Evolutionary conservation across 2,329 filamentous ascomycete species (phyloP), one percentile per base, ranked within the genome.

Genomic region (Colletotrichum echinochloae): DNA sequence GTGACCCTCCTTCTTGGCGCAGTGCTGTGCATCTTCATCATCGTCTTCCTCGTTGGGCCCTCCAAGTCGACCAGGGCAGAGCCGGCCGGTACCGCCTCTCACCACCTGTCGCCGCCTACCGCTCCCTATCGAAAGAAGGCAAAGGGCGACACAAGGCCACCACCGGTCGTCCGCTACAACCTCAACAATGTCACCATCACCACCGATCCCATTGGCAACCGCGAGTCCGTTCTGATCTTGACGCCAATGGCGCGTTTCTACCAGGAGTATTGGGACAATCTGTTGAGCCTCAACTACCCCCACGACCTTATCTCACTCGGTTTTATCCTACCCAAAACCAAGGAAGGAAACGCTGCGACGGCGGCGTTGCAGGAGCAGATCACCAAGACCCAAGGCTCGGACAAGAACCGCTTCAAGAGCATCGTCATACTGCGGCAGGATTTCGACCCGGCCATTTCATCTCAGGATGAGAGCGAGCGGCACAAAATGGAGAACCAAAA

Each of bases 401-500:
- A 94, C 75, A 91, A 91, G 79, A 87, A 93, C 77, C 92, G 94
- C 70, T 99, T 99, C 84, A 93, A 94, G 75, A 94, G 92, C 79
- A 91, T 99, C 77, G 95, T 95, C 73, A 98, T 99, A 77, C 89
- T 98, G 75, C 90, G 96, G 68, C 95, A 99, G 81, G 96, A 99
- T 83, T 97, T 97, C 74, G 95, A 98, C 66, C 90, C 92, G 12
- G 93, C 94, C 0, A 81, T 97, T 37, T 74, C 83, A 6, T 95
- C 93, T 11, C 96, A 98, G 81, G 89, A 91, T 74, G 96, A 99
- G 83, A 86, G 88, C 69, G 95, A 98, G 80, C 90, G 96, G 35
- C 96, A 99, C 83, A 97, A 97, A 81, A 90, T 98, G 83, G 85
- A 90, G 72, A 94, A 97, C 78, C 96, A 99, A 79, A 97, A 97